Percentiles rank a stretch among this genome's conserved stretches.
These are phyloP conservation scores for Sextonia rubra DNA, from an alignment of 164 flowering plant species.

Conservation along the genomic window DNA sequence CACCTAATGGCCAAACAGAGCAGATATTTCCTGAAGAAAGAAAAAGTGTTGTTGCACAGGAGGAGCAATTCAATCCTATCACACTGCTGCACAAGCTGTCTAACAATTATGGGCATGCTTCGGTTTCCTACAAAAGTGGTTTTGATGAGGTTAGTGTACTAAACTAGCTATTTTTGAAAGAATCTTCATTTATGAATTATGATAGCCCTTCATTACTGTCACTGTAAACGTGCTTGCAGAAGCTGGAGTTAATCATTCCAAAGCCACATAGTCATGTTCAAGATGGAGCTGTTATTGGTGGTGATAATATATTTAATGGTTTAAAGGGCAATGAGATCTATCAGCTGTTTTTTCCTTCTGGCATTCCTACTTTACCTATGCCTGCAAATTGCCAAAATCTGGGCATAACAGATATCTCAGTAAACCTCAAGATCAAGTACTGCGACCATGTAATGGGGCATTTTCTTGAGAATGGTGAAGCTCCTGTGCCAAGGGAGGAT, in stretches of 20 bases:
- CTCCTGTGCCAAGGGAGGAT: not conserved
- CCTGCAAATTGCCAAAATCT: not conserved
- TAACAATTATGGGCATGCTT: constrained; percentile 5
- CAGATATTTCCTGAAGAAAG: not conserved
- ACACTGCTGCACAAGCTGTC: constrained; percentile 1
- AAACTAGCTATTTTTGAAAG: not conserved
- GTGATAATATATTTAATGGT: not conserved
- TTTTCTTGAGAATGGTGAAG: not conserved
- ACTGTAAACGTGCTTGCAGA: constrained; percentile 8
- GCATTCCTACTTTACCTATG: not conserved
- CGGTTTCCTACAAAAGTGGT: not conserved
- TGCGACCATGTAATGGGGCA: not conserved
- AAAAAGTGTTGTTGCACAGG: constrained; percentile 2
- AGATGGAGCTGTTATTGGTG: not conserved
- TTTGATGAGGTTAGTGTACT: constrained; percentile 17
- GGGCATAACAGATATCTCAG: not conserved
- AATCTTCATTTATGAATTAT: too few relatives aligned
- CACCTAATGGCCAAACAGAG: not conserved
- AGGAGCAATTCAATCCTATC: too few relatives aligned
- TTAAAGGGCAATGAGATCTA: not conserved
- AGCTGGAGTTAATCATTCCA: not conserved
- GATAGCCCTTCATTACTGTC: not conserved
- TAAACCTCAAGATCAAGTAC: not conserved
- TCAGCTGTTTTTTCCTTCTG: not conserved
- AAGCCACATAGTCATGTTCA: not conserved